These are phyloP conservation scores for Vitis hybrid DNA, from an alignment of 177 flowering plant genomes.

Conservation along the genomic window DNA sequence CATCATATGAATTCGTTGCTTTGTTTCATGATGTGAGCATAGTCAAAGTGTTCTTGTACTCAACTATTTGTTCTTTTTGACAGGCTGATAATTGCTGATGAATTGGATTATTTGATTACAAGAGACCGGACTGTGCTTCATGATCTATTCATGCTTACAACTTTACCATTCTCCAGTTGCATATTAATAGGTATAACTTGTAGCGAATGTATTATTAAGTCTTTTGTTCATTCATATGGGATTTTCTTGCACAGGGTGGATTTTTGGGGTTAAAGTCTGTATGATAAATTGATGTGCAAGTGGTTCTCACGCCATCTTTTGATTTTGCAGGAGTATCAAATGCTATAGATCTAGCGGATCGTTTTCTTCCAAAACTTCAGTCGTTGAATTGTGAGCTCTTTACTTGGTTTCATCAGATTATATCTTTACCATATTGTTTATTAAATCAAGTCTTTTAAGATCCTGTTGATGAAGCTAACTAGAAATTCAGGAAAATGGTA, in stretches of 20 bases:
- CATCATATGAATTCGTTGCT: too few relatives aligned
- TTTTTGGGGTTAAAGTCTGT: background rate
- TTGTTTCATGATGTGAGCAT: background rate
- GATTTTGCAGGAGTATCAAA: slow-evolving; percentile 76
- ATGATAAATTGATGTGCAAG: background rate
- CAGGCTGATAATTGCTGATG: slow-evolving; percentile 89
- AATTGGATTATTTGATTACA: slow-evolving; percentile 89
- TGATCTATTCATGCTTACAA: slow-evolving; percentile 96
- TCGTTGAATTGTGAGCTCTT: slow-evolving; percentile 76
- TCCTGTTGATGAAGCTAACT: too few relatives aligned
- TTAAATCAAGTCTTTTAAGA: background rate
- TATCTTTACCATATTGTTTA: background rate
- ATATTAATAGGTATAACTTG: slow-evolving; percentile 68
- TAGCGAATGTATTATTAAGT: background rate
- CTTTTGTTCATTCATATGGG: background rate
- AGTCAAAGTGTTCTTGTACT: background rate
- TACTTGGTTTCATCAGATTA: slow-evolving; percentile 1
- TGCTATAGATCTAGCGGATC: slow-evolving; percentile 91
- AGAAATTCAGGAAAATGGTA: too few relatives aligned
- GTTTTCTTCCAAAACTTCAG: slow-evolving; percentile 86
- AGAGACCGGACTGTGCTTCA: slow-evolving; percentile 86
- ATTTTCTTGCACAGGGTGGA: background rate
- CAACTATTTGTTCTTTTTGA: slow-evolving; percentile 5
- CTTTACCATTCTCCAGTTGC: slow-evolving; percentile 73
- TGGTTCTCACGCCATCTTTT: slow-evolving; percentile 1